Base-by-base conservation (phyloP, 2,329 filamentous ascomycete genomes). In the Nigrospora sphaerica region DNA sequence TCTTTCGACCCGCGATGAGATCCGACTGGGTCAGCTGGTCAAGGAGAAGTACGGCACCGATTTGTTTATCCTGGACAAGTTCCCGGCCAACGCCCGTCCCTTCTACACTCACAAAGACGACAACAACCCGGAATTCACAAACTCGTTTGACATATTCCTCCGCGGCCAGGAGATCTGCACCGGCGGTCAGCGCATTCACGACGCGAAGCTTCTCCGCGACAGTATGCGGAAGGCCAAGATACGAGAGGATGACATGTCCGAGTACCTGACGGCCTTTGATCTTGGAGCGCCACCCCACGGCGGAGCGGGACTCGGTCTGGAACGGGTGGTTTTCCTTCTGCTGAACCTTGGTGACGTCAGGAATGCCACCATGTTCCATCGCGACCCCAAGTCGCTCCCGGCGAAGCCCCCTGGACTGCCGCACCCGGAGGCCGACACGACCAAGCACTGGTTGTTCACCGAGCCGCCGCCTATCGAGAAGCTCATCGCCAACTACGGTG, bases 111-210 rank as follows among this genome's bases (percentile, higher is more conserved):
- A 49, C 45, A 41, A 38, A 18, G 48, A 42, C 34, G 73, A 83
- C 14, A 80, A 95, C 58, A 37, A 44, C 23, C 72, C 79, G 12
- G 74, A 77, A 32, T 81, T 83, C 62, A 96, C 91, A 43, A 95
- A 95, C 62, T 95, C 91, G 0, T 96, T 95, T 57, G 91, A 96
- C 62, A 95, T 96, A 48, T 96, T 96, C 69, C 78, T 95, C 38
- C 85, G 91, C 31, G 91, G 91, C 1, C 91, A 96, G 60, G 91
- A 96, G 64, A 93, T 96, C 47, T 83, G 92, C 39, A 92, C 88
- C 1, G 91, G 91, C 56, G 91, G 91, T 9, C 91, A 96, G 66
- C 89, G 91, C 78, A 95, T 96, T 52, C 87, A 96, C 62, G 83
- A 93, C 51, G 78, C 86, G 0, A 69, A 75, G 5, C 77, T 87